phyloP scores from a whole-genome alignment of 306 rosid genomes.

The Malus sieversii region DNA sequence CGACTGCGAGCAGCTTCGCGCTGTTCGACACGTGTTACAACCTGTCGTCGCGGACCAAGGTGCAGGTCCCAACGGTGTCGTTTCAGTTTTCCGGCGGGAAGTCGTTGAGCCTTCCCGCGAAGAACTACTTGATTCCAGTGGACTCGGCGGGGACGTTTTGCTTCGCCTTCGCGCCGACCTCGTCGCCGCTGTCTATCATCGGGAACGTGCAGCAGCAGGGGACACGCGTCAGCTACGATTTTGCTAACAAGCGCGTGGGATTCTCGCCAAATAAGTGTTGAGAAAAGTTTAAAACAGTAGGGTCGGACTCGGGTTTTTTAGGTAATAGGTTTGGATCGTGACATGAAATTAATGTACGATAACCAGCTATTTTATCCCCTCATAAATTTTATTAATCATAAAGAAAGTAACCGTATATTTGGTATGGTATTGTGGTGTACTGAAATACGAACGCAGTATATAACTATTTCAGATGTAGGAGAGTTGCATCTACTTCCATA shows the following conservation, averaged over 20 bases:
- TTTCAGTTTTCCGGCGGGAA: slow-evolving; percentile 44
- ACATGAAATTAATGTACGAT: neutral
- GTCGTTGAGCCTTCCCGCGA: slow-evolving; percentile 51
- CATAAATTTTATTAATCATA: neutral
- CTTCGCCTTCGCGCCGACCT: slow-evolving; percentile 84
- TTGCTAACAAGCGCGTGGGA: slow-evolving; percentile 44
- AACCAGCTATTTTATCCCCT: slow-evolving; percentile 18
- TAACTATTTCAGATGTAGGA: neutral
- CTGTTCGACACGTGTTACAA: slow-evolving; percentile 89
- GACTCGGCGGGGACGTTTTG: slow-evolving; percentile 59
- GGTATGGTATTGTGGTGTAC: neutral
- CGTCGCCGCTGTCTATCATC: slow-evolving; percentile 54
- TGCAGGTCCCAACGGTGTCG: slow-evolving; percentile 74
- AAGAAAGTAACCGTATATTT: neutral
- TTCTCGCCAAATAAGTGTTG: slow-evolving; percentile 71
- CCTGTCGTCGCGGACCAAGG: slow-evolving; percentile 36
- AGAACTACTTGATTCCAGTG: slow-evolving; percentile 74
- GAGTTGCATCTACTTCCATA: neutral
- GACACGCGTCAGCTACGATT: slow-evolving; percentile 84
- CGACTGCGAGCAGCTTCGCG: slow-evolving; percentile 25
- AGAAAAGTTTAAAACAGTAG: neutral
- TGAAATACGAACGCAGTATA: neutral
- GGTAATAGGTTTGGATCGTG: neutral
- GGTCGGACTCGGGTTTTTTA: neutral
- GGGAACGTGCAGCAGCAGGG: slow-evolving; percentile 97